Evolutionary conservation across 2,329 filamentous ascomycete genomes (phyloP).

Genomic region (Ceratocystis colombiana): DNA sequence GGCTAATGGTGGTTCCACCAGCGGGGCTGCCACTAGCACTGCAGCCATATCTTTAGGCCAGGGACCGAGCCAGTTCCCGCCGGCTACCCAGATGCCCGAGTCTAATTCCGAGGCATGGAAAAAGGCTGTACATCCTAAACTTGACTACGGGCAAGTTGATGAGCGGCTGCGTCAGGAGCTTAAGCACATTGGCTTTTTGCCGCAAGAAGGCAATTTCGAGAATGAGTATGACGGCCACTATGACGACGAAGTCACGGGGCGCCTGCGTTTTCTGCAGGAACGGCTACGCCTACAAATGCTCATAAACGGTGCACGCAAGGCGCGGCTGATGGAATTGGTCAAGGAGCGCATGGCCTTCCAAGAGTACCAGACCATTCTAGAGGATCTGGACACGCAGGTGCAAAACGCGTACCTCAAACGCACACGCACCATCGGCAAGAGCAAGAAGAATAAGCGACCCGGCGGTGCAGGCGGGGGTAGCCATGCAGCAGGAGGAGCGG

Average conservation of each 20-base stretch:
- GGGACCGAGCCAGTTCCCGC: slow-evolving; percentile 39
- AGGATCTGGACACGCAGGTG: slow-evolving; percentile 90
- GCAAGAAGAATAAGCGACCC: slow-evolving; percentile 75
- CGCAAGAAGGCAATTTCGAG: slow-evolving; percentile 46
- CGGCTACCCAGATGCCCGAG: slow-evolving; percentile 71
- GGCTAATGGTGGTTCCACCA: background rate
- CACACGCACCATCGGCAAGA: slow-evolving; percentile 86
- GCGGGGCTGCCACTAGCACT: background rate
- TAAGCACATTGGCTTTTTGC: slow-evolving; percentile 78
- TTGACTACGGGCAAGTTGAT: slow-evolving; percentile 80
- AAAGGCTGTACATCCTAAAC: slow-evolving; percentile 60
- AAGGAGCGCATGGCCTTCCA: slow-evolving; percentile 92
- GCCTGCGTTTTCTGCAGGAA: slow-evolving; percentile 73
- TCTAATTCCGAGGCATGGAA: slow-evolving; percentile 68
- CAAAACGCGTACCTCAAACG: slow-evolving; percentile 93
- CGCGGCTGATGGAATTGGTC: slow-evolving; percentile 73
- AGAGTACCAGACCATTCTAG: slow-evolving; percentile 92
- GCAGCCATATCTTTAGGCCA: background rate
- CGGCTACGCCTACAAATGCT: slow-evolving; percentile 75
- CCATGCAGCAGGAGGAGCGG: slow-evolving; percentile 48
- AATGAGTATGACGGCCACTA: slow-evolving; percentile 81
- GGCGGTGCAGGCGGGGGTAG: slow-evolving; percentile 65
- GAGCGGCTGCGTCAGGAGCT: slow-evolving; percentile 87
- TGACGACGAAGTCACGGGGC: slow-evolving; percentile 88
- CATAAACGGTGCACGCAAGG: slow-evolving; percentile 82